Evolutionary conservation across 2,329 filamentous ascomycete genomes (phyloP), one percentile per base, ranked within the genome.

Genomic region (Thielaviopsis musarum): DNA sequence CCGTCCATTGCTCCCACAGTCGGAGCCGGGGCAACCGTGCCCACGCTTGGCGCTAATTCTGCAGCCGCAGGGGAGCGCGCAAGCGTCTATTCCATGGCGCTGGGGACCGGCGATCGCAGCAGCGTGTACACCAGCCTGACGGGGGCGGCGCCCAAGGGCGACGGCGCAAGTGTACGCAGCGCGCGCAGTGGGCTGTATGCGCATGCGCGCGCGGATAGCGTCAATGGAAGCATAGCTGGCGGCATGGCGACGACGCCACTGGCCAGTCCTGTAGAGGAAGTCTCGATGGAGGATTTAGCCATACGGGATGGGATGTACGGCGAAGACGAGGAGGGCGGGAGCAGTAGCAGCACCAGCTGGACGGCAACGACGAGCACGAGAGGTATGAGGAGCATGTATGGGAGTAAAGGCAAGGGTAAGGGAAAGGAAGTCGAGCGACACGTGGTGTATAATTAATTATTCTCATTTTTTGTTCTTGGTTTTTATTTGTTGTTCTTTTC

Each of bases 161-260:
- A 95, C 64, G 87, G 81, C 1, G 82, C 83, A 10, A 95, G 89
- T 67, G 75, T 94, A 30, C 79, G 88, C 59, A 95, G 88, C 66
- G 75, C 94, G 41, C 80, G 88, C 58, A 95, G 88, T 69, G 88
- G 87, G 0, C 72, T 85, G 1, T 69, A 56, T 54, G 87, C 88
- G 0, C 91, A 95, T 69, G 82, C 80, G 1, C 79, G 88, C 63
- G 85, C 88, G 56, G 89, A 95, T 68, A 95, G 90, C 70, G 81
- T 91, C 59, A 85, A 77, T 62, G 86, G 87, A 26, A 91, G 87
- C 69, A 45, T 38, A 13, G 84, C 90, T 63, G 80, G 77, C 6
- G 80, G 78, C 9, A 67, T 78, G 17, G 41, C 41, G 3, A 74
- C 77, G 30, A 85, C 82, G 64, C 82, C 84, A 15, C 70, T 90